Evolutionary conservation across 2,329 filamentous ascomycete species (phyloP).

Genomic region (Proliferodiscus dingleyae): DNA sequence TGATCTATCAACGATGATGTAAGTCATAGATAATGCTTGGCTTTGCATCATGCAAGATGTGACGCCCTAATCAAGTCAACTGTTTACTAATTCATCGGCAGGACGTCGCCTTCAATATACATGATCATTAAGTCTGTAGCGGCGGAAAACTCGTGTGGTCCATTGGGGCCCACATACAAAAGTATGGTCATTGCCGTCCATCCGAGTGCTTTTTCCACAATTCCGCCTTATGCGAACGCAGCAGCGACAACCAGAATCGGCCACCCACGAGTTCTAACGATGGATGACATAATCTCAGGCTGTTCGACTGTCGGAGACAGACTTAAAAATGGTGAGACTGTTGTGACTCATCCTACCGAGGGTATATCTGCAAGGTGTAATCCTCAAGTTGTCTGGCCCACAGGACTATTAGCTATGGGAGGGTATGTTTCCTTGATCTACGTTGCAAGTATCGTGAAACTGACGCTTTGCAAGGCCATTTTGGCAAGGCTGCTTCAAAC

Average conservation of each 20-base stretch:
- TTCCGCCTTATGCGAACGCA: constrained; percentile 23
- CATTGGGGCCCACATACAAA: constrained; percentile 30
- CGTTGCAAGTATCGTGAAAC: neutral
- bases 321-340: constrained; percentile 5
- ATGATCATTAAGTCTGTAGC: constrained; percentile 34
- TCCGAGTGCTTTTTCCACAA: constrained; percentile 34
- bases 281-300: constrained; percentile 33
- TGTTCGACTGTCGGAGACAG: constrained; percentile 19
- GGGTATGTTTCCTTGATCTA: constrained; percentile 9
- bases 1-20: constrained; percentile 14
- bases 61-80: too few species aligned
- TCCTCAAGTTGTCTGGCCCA: constrained; percentile 17
- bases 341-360: constrained; percentile 10
- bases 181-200: constrained; percentile 31
- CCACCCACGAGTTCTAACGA: constrained; percentile 27
- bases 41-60: too few species aligned
- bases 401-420: constrained; percentile 15
- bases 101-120: constrained; percentile 38
- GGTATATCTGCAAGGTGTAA: constrained; percentile 17
- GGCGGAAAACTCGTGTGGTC: constrained; percentile 31
- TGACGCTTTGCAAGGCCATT: constrained; percentile 12
- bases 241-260: constrained; percentile 20
- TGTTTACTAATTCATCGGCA: constrained; percentile 9
- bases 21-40: constrained; percentile 1
- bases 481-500: constrained; percentile 35